A percentile compares a stretch with the other conserved stretches of the same genome.
Conservation (phyloP, 805 yeast genomes). For the Saccharomycopsis sp. region DNA sequence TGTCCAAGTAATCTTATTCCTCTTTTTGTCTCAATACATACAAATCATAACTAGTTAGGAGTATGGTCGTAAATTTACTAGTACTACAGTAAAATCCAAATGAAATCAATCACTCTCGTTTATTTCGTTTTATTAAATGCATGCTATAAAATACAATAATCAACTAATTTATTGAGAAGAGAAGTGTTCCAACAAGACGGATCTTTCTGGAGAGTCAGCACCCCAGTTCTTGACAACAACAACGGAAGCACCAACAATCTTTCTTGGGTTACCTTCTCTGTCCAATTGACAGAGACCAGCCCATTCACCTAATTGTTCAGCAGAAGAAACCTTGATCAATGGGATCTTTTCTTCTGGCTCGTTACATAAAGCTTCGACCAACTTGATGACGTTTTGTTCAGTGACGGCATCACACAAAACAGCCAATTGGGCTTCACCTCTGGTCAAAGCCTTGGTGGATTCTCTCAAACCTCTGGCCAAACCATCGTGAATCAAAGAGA, state of each 20-base stretch:
- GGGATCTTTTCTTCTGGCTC: conserved; percentile 96
- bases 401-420: conserved; percentile 98
- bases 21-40: too few species aligned
- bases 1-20: too few species aligned
- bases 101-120: too few species aligned
- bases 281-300: conserved; percentile 99
- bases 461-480: conserved; percentile 99
- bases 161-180: conserved; percentile 63
- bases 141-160: conserved; percentile 3
- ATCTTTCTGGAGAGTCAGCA: conserved; percentile 97
- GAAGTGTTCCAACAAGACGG: conserved; percentile 92
- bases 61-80: too few species aligned
- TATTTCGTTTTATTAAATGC: neutral
- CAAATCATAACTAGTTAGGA: too few species aligned
- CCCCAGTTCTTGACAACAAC: conserved; percentile 99
- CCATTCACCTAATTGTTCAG: conserved; percentile 99
- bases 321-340: conserved; percentile 98
- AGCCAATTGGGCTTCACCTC: conserved; percentile 96
- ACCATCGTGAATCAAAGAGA: conserved; percentile 97
- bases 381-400: conserved; percentile 92
- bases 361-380: conserved; percentile 98
- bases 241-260: conserved; percentile 99
- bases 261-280: conserved; percentile 99
- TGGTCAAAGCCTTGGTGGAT: conserved; percentile 97
- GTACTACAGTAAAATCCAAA: too few species aligned